Percentiles rank a stretch among this genome's conserved stretches.
phyloP scores from a whole-genome alignment of 805 yeast species.

The Schwanniomyces vanrijiae region DNA sequence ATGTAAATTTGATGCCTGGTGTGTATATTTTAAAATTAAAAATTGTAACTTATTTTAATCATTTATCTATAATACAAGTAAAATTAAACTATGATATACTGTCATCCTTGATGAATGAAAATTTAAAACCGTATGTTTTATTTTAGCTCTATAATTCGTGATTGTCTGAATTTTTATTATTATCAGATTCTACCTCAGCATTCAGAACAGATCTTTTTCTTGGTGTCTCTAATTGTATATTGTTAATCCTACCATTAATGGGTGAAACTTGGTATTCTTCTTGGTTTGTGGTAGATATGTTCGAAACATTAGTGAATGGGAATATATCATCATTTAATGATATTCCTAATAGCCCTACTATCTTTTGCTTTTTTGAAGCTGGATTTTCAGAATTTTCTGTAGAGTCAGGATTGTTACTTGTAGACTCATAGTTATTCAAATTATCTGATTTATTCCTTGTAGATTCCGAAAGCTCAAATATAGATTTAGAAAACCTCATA shows the following conservation, averaged over 20 bases:
- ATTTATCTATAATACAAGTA: conserved; percentile 1
- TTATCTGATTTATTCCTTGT: conserved; percentile 3
- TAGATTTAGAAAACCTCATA: conserved; percentile 15
- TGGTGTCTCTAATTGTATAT: conserved; percentile 17
- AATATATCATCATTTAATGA: conserved; percentile 12
- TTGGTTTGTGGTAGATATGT: background rate
- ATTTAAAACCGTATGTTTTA: background rate
- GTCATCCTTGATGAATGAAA: background rate
- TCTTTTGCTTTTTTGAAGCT: conserved; percentile 12
- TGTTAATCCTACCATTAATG: conserved; percentile 16
- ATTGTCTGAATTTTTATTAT: background rate
- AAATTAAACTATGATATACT: background rate
- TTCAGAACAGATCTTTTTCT: background rate
- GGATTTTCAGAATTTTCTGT: background rate
- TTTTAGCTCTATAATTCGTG: background rate
- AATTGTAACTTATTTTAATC: background rate
- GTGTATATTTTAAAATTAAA: background rate
- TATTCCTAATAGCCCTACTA: conserved; percentile 23
- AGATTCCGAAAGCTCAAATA: conserved; percentile 13
- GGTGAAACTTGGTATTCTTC: conserved; percentile 14
- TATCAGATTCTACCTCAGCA: background rate
- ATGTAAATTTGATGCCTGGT: conserved; percentile 19
- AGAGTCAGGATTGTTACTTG: background rate
- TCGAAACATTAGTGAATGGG: background rate
- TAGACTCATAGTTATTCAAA: background rate